phyloP scores from a whole-genome alignment of 179 eudicot genomes.

The Amaranthus tricolor region DNA sequence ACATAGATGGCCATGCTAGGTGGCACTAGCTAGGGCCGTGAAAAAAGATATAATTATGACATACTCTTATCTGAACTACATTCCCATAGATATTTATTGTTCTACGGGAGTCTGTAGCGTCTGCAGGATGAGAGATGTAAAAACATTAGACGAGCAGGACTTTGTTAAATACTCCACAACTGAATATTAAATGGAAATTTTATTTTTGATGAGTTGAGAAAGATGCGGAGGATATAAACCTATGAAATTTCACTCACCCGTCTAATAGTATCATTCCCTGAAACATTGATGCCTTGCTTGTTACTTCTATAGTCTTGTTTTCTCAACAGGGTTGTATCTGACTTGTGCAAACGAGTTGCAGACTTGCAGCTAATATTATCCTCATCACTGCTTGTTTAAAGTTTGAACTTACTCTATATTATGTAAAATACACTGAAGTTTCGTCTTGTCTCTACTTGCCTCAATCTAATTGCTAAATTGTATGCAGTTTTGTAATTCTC shows the following conservation, averaged over 20 bases:
- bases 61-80: not conserved
- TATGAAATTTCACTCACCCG: not conserved
- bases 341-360: not conserved
- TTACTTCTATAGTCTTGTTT: not conserved
- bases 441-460: not conserved
- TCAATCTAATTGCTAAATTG: not conserved
- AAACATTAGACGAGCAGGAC: not conserved
- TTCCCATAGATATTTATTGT: not conserved
- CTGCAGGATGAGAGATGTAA: not conserved
- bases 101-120: not conserved
- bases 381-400: not conserved
- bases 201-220: not conserved
- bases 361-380: not conserved
- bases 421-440: not conserved
- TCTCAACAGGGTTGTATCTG: not conserved
- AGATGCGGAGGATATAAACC: not conserved
- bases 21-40: not conserved
- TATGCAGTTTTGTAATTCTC: constrained; percentile 10
- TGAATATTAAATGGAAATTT: not conserved
- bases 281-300: not conserved
- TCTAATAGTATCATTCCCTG: not conserved
- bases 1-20: not conserved
- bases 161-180: not conserved
- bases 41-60: not conserved
- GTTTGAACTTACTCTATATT: not conserved